Conservation (phyloP, 1,139 yeast genomes). For the Magnusiomyces fungicola region DNA sequence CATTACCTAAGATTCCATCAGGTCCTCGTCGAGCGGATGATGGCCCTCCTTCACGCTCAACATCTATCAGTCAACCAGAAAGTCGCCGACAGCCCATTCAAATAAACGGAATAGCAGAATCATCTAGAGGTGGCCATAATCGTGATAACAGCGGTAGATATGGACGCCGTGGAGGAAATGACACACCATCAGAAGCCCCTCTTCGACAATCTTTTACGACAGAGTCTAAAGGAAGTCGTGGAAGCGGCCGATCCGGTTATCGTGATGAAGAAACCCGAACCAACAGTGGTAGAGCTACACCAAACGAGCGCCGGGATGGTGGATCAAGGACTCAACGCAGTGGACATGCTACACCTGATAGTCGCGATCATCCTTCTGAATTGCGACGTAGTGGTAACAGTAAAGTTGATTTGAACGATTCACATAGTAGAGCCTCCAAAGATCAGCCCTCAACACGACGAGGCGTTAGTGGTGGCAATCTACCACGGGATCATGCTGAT, state of each 20-base stretch:
- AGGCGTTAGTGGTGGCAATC: not conserved
- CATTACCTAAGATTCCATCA: conserved; percentile 21
- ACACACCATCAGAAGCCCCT: not conserved
- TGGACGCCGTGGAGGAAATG: not conserved
- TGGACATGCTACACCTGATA: not conserved
- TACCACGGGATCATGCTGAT: not conserved
- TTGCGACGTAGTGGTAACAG: not conserved
- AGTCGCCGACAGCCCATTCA: not conserved
- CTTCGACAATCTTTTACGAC: not conserved
- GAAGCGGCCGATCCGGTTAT: not conserved
- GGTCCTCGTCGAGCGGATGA: conserved; percentile 17
- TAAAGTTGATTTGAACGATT: not conserved
- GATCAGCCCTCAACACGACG: not conserved
- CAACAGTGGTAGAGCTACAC: not conserved
- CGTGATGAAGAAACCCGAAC: not conserved
- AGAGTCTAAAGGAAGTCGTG: not conserved
- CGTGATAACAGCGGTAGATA: not conserved
- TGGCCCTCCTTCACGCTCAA: not conserved
- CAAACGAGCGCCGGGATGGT: not conserved
- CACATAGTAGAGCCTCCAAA: not conserved
- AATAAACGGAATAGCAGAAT: not conserved
- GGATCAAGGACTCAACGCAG: too few relatives aligned
- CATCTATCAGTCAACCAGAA: not conserved
- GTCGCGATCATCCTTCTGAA: not conserved
- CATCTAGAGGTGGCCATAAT: not conserved